Evolutionary conservation across 1,139 yeast species (phyloP), one percentile per base, ranked within the genome.

Genomic region (Candida sp.): DNA sequence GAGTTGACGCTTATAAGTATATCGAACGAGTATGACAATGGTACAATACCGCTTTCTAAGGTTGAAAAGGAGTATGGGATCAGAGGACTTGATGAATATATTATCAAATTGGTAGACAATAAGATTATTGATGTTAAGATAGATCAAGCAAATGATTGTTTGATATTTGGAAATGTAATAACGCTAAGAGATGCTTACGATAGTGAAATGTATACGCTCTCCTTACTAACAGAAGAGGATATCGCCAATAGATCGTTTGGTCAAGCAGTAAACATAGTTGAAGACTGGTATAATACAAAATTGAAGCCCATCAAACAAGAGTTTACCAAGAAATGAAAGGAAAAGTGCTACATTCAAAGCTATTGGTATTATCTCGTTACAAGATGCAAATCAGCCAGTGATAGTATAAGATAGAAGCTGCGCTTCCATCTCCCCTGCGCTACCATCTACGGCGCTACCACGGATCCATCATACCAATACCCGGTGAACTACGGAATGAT

Each of bases 141-240:
- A 5, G 70, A 70, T 46, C 67, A 67, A 37, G 54, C 53, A 21
- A 44, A 46, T 5, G 46, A 51, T 1, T 25, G 45, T 4, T 49
- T 70, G 38, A 45, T 45, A 4, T 53, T 68, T 5, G 44, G 49
- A 5, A 56, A 50, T 21, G 51, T 60, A 22, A 36, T 42, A 6
- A 49, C 52, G 6, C 45, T 60, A 12, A 53, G 75, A 39, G 76
- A 71, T 49, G 58, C 68, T 15, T 69, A 54, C 48, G 64, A 66
- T 46, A 49, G 55, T 1, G 47, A 45, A 4, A 45, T 51, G 22
- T 57, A 63, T 36, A 33, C 41, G 9, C 46, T 68, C 22, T 38
- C 48, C 33, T 61, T 64, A 11, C 47, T 70, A 32, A 41, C 46
- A 5, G 48, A 44, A 3, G 45, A 51, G 2, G 70, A 64, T 38